phyloP scores from a whole-genome alignment of 176 grass and related monocot genomes.

The Eleusine coracana region DNA sequence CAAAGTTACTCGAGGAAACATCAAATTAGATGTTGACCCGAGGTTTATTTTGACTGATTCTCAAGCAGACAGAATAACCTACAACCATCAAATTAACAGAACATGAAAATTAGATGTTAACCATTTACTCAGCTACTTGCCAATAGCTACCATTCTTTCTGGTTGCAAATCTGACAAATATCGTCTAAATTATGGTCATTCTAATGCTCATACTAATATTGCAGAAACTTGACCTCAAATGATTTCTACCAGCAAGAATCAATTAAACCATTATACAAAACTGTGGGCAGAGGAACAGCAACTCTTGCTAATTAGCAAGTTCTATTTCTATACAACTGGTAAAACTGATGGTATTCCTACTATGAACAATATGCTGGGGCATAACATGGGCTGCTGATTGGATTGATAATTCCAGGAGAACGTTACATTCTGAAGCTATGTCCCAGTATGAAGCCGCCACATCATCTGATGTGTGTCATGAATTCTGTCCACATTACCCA shows the following conservation, averaged over 20 bases:
- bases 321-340: slow-evolving; percentile 21
- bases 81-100: neutral
- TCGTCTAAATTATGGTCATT: neutral
- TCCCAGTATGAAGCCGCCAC: neutral
- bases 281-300: neutral
- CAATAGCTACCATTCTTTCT: neutral
- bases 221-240: neutral
- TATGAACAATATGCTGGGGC: slow-evolving; percentile 7
- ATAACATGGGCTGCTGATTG: neutral
- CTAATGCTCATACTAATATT: neutral
- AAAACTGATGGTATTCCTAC: slow-evolving; percentile 4
- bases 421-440: neutral
- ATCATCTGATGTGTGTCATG: slow-evolving; percentile 2
- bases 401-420: neutral
- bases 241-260: neutral
- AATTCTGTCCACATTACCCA: slow-evolving; percentile 15
- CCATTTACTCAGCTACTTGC: no score
- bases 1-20: no score
- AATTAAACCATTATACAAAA: slow-evolving; percentile 25
- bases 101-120: neutral
- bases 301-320: neutral
- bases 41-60: neutral
- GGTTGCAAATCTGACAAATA: neutral
- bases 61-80: neutral
- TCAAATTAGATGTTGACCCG: no score